These are phyloP conservation scores for Colletotrichum liriopes DNA, from an alignment of 2,329 filamentous ascomycete species.

Conservation along the genomic window DNA sequence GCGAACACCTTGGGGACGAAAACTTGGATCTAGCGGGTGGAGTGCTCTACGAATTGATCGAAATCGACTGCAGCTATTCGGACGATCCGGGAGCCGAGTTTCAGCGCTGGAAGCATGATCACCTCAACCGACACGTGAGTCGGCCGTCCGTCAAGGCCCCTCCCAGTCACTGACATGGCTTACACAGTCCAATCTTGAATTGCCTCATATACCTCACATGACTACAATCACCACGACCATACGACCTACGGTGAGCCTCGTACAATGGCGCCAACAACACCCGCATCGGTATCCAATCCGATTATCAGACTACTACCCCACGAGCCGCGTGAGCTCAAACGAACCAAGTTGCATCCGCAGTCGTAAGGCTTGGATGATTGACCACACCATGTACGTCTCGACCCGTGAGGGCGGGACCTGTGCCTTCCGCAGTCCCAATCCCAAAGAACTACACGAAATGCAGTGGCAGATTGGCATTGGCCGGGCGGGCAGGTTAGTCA, in stretches of 20 bases:
- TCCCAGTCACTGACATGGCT: constrained; percentile 23
- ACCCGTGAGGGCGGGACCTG: constrained; percentile 56
- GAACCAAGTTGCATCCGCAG: constrained; percentile 55
- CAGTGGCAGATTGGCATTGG: constrained; percentile 55
- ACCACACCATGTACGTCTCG: constrained; percentile 60
- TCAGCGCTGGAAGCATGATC: constrained; percentile 62
- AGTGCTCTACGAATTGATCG: constrained; percentile 63
- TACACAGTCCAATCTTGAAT: constrained; percentile 57
- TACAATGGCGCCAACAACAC: constrained; percentile 56
- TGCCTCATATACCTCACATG: constrained; percentile 64
- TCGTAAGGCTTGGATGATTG: constrained; percentile 60
- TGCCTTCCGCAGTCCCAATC: constrained; percentile 54
- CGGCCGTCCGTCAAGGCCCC: not conserved
- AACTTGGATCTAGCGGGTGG: constrained; percentile 60
- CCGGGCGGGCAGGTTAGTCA: constrained; percentile 51
- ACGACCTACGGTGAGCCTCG: constrained; percentile 55
- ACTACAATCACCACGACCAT: constrained; percentile 61
- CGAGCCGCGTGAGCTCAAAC: constrained; percentile 45
- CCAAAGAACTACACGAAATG: constrained; percentile 59
- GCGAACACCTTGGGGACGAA: constrained; percentile 62
- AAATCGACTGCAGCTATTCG: constrained; percentile 60
- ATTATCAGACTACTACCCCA: constrained; percentile 56
- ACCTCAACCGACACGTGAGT: constrained; percentile 60
- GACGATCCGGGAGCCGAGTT: constrained; percentile 63
- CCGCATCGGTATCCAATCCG: constrained; percentile 57